Conservation (phyloP, 805 yeast genomes). For the Saturnispora hagleri region DNA sequence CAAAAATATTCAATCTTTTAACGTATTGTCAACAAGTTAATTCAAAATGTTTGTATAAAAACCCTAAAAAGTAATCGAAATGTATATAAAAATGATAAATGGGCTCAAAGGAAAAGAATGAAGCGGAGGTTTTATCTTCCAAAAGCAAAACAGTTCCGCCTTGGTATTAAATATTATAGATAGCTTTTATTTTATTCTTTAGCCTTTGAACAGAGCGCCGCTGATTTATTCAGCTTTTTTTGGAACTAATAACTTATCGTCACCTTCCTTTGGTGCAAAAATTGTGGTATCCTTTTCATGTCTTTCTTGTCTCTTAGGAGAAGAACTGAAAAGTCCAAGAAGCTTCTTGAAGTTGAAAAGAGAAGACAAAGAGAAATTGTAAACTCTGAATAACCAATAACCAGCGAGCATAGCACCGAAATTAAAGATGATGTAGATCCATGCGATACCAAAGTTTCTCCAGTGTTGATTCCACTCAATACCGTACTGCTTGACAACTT, state of each 20-base stretch:
- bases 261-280: slow-evolving; percentile 32
- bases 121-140: background rate
- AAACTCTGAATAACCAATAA: slow-evolving; percentile 31
- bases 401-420: slow-evolving; percentile 32
- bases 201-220: background rate
- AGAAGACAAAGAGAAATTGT: slow-evolving; percentile 26
- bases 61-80: background rate
- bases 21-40: background rate
- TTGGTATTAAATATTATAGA: background rate
- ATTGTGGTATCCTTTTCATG: slow-evolving; percentile 39
- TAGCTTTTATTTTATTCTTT: background rate
- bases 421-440: slow-evolving; percentile 50
- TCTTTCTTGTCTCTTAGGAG: slow-evolving; percentile 36
- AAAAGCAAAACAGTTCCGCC: background rate
- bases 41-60: background rate
- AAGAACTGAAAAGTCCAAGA: slow-evolving; percentile 20
- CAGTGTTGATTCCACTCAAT: slow-evolving; percentile 42
- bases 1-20: background rate
- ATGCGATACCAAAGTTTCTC: slow-evolving; percentile 59
- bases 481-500: slow-evolving; percentile 35
- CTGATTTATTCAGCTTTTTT: slow-evolving; percentile 9
- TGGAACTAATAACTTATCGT: slow-evolving; percentile 27
- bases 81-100: background rate
- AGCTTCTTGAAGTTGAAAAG: slow-evolving; percentile 30
- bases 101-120: background rate